These are phyloP conservation scores for Ascochyta clinopodiicola DNA, from an alignment of 2,329 filamentous ascomycete genomes.

Conservation along the genomic window DNA sequence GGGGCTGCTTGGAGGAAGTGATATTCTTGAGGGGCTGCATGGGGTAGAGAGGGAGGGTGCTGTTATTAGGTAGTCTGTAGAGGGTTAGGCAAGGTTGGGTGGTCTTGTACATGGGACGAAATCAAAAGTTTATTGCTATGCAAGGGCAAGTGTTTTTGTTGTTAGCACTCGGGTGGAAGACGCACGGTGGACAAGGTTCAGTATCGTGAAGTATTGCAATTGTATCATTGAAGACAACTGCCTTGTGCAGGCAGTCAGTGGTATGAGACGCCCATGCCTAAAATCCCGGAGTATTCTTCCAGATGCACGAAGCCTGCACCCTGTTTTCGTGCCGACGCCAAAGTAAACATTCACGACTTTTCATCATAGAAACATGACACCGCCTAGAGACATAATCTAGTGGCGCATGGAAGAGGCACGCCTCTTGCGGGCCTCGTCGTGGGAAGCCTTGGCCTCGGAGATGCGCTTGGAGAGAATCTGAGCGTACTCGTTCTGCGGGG, in stretches of 20 bases:
- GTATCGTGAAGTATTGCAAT: constrained; percentile 44
- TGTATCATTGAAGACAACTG: constrained; percentile 47
- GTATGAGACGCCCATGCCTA: constrained; percentile 45
- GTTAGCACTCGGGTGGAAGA: background rate
- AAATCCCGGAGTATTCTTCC: constrained; percentile 43
- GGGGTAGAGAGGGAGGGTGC: constrained; percentile 74
- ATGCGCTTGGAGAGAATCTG: constrained; percentile 97
- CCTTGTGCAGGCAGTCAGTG: constrained; percentile 46
- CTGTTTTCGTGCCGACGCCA: constrained; percentile 47
- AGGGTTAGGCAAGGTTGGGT: background rate
- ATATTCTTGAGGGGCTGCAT: constrained; percentile 82
- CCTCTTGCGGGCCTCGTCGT: constrained; percentile 94
- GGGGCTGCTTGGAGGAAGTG: constrained; percentile 75
- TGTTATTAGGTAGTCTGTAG: constrained; percentile 47
- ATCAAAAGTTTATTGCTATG: background rate
- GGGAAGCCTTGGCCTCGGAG: constrained; percentile 91
- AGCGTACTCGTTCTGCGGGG: constrained; percentile 89
- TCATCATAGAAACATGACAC: constrained; percentile 40
- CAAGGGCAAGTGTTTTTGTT: background rate
- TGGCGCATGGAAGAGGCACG: constrained; percentile 77
- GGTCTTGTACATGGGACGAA: background rate
- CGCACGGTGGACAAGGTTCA: constrained; percentile 1
- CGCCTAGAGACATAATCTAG: constrained; percentile 29
- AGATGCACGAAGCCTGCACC: constrained; percentile 43
- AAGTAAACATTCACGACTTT: constrained; percentile 45